Conservation (phyloP, 306 rosid species). For the Casuarina equisetifolia region DNA sequence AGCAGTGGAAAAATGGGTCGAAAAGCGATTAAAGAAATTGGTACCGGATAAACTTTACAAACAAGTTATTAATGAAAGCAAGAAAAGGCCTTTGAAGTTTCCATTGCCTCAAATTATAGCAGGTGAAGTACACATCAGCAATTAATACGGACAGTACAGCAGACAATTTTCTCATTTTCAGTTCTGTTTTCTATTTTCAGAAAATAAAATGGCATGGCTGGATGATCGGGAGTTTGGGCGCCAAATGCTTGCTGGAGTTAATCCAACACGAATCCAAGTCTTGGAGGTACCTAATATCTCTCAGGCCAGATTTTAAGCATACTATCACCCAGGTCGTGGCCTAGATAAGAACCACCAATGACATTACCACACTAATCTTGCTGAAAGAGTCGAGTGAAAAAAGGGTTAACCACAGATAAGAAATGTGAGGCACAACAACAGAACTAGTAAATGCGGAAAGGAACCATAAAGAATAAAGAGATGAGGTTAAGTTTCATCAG, state of each 20-base stretch:
- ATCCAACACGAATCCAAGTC: constrained; percentile 57
- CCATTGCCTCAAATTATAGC: constrained; percentile 52
- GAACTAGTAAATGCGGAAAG: no score
- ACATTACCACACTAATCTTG: background rate
- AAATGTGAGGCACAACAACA: no score
- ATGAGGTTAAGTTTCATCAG: background rate
- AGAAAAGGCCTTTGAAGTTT: constrained; percentile 29
- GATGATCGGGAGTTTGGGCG: constrained; percentile 75
- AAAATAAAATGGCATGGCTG: constrained; percentile 57
- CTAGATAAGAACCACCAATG: constrained; percentile 1
- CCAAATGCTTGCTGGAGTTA: constrained; percentile 79
- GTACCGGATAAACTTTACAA: constrained; percentile 37
- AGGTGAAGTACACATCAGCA: constrained; percentile 31
- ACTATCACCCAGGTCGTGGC: constrained; percentile 1
- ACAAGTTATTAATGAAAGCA: constrained; percentile 37
- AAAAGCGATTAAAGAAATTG: constrained; percentile 38
- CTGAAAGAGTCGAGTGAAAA: background rate
- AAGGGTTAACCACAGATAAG: background rate
- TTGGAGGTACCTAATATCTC: constrained; percentile 40
- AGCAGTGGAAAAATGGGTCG: constrained; percentile 40
- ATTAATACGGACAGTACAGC: constrained; percentile 9
- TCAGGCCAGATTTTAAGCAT: constrained; percentile 4
- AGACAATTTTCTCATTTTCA: constrained; percentile 4
- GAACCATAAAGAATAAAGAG: background rate
- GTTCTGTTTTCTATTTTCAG: constrained; percentile 29